phyloP scores from a whole-genome alignment of 495 filamentous ascomycete species.

The Tetracladium marchalianum region DNA sequence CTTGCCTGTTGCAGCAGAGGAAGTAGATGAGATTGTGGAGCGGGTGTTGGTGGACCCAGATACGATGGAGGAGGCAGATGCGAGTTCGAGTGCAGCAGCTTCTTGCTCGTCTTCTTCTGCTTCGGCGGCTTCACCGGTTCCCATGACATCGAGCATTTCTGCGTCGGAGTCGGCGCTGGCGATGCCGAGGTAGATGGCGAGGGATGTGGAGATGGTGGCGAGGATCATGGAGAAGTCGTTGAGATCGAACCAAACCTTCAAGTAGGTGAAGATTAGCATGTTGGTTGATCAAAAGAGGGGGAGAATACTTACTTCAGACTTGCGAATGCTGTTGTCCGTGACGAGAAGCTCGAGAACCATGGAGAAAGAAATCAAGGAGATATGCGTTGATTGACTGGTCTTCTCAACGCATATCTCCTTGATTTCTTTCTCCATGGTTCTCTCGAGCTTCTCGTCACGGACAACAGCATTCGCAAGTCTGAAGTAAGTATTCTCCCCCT shows the following conservation, averaged over 20 bases:
- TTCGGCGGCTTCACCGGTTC: slow-evolving; percentile 22
- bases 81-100: slow-evolving; percentile 11
- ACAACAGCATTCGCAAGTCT: slow-evolving; percentile 47
- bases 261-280: slow-evolving; percentile 47
- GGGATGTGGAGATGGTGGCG: slow-evolving; percentile 49
- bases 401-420: slow-evolving; percentile 63
- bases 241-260: slow-evolving; percentile 33
- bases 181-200: slow-evolving; percentile 34
- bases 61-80: neutral
- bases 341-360: slow-evolving; percentile 47
- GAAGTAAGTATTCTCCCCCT: slow-evolving; percentile 62
- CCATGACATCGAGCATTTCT: slow-evolving; percentile 30
- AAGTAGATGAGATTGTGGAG: slow-evolving; percentile 4
- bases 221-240: slow-evolving; percentile 60
- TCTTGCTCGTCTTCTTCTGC: slow-evolving; percentile 24
- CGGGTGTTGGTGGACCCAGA: slow-evolving; percentile 3
- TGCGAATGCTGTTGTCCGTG: slow-evolving; percentile 48
- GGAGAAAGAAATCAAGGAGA: slow-evolving; percentile 64
- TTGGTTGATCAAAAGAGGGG: slow-evolving; percentile 45
- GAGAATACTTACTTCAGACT: slow-evolving; percentile 60
- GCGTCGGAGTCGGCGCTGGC: slow-evolving; percentile 30
- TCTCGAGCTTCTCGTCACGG: slow-evolving; percentile 37
- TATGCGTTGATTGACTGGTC: slow-evolving; percentile 70
- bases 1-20: slow-evolving; percentile 8
- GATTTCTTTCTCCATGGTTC: slow-evolving; percentile 70